Evolutionary conservation across 2,329 filamentous ascomycete species (phyloP).

Genomic region (Meredithiella fracta): DNA sequence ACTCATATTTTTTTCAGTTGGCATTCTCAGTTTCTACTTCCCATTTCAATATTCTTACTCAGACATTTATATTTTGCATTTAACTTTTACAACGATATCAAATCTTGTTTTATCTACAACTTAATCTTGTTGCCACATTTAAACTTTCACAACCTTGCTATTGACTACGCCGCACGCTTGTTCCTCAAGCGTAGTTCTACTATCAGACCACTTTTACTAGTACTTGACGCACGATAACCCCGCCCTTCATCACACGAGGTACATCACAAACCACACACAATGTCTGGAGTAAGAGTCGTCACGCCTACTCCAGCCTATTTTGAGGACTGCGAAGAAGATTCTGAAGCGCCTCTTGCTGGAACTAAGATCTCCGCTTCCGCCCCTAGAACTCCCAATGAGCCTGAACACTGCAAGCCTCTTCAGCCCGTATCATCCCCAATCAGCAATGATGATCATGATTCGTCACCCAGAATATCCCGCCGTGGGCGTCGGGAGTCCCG

Average conservation of each 20-base stretch:
- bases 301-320: constrained; percentile 11
- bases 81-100: neutral
- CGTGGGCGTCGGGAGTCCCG: constrained; percentile 4
- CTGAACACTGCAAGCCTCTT: constrained; percentile 6
- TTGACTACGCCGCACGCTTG: neutral
- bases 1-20: neutral
- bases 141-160: neutral
- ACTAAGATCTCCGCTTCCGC: constrained; percentile 15
- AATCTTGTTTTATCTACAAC: neutral
- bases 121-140: neutral
- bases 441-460: constrained; percentile 2
- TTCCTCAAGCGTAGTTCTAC: neutral
- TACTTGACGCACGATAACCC: neutral
- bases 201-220: constrained; percentile 1
- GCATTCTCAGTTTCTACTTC: neutral
- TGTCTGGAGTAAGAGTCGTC: constrained; percentile 11
- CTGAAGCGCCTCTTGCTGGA: constrained; percentile 9
- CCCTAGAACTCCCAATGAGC: constrained; percentile 8
- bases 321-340: constrained; percentile 15
- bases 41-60: neutral
- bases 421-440: neutral
- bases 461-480: neutral
- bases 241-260: neutral
- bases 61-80: too few species aligned
- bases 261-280: neutral